These are phyloP conservation scores for Pseudofabraea citricarpa DNA, from an alignment of 2,329 filamentous ascomycete species.

Conservation along the genomic window DNA sequence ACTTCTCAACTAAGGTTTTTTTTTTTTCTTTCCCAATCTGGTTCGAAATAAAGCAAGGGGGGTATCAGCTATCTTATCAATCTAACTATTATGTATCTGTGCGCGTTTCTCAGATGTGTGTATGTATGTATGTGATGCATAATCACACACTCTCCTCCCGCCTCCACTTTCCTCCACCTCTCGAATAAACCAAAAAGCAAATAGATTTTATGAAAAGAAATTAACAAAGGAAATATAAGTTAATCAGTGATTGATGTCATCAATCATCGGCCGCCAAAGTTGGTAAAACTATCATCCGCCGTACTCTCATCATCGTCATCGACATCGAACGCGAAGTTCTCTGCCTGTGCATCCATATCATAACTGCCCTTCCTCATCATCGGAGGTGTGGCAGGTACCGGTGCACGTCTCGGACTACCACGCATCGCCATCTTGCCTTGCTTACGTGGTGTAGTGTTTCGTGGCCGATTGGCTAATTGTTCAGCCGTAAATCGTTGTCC, in stretches of 20 bases:
- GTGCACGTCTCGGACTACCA: conserved; percentile 39
- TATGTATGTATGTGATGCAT: neutral
- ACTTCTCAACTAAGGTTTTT: no score
- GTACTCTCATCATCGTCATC: conserved; percentile 29
- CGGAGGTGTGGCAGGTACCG: conserved; percentile 50
- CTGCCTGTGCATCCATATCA: conserved; percentile 55
- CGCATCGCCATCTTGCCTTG: conserved; percentile 35
- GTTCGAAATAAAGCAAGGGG: no score
- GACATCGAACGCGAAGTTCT: conserved; percentile 37
- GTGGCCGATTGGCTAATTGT: conserved; percentile 33
- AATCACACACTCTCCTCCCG: neutral
- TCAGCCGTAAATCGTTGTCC: conserved; percentile 53
- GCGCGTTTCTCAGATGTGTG: neutral
- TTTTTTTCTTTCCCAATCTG: no score
- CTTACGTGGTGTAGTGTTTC: conserved; percentile 29
- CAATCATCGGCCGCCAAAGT: conserved; percentile 6
- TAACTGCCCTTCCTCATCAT: conserved; percentile 57
- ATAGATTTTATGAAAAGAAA: neutral
- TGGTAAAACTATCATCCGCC: conserved; percentile 9
- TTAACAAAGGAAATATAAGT: conserved; percentile 2
- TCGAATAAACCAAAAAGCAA: no score
- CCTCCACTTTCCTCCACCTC: no score
- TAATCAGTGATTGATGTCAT: neutral
- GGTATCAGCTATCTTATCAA: no score
- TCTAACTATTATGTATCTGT: neutral